A percentile compares a stretch with the other conserved stretches of the same genome.
Evolutionary conservation across 1,284 basidiomycete genomes (phyloP).

Genomic region (Crepidotus sp.): DNA sequence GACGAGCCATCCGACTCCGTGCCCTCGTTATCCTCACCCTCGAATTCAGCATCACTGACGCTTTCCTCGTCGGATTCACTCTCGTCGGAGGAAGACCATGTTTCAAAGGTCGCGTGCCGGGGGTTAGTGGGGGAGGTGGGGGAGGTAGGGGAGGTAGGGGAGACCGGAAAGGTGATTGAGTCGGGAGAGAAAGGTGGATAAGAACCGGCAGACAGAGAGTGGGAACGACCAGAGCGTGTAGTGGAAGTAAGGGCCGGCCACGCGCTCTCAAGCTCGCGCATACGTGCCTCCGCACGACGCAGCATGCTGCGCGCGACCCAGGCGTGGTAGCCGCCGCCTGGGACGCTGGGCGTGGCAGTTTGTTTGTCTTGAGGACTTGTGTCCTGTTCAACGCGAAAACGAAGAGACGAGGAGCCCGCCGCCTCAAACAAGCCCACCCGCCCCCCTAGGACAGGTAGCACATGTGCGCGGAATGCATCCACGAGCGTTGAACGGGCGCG

Average conservation of each 20-base stretch:
- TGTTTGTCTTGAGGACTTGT: not conserved
- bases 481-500: slow-evolving; percentile 68
- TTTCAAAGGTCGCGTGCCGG: slow-evolving; percentile 13
- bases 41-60: slow-evolving; percentile 11
- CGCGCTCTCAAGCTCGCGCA: slow-evolving; percentile 37
- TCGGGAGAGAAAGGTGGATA: slow-evolving; percentile 11
- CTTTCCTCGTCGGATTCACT: slow-evolving; percentile 13
- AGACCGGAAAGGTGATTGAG: slow-evolving; percentile 6
- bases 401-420: not conserved
- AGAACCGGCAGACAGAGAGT: not conserved
- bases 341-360: not conserved
- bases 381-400: slow-evolving; percentile 18
- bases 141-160: slow-evolving; percentile 14
- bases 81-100: slow-evolving; percentile 16
- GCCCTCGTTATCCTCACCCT: slow-evolving; percentile 7
- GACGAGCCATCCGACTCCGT: slow-evolving; percentile 47
- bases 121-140: not conserved
- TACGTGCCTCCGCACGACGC: slow-evolving; percentile 37
- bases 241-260: slow-evolving; percentile 22
- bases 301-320: slow-evolving; percentile 52
- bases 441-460: slow-evolving; percentile 40
- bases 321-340: slow-evolving; percentile 34
- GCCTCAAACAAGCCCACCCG: slow-evolving; percentile 19
- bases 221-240: slow-evolving; percentile 3
- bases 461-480: slow-evolving; percentile 64